phyloP scores from a whole-genome alignment of 805 yeast species.

The Candida lessepsii region DNA sequence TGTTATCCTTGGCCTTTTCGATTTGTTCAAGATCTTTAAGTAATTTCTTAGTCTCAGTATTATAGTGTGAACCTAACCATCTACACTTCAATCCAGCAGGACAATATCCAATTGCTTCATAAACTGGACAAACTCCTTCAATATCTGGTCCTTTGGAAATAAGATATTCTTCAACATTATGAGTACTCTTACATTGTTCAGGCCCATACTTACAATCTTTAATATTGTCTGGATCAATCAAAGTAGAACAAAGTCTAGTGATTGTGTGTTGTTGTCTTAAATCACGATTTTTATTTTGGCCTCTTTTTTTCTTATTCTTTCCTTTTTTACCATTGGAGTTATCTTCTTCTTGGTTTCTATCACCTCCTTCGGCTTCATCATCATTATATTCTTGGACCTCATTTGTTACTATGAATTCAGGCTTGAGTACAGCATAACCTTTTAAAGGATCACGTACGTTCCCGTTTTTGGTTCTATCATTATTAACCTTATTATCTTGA shows the following conservation, averaged over 20 bases:
- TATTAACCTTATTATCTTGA: conserved; percentile 12
- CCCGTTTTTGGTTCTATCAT: too few species aligned
- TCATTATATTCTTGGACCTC: conserved; percentile 37
- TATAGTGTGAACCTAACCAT: conserved; percentile 75
- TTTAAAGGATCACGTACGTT: conserved; percentile 25
- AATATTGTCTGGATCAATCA: conserved; percentile 52
- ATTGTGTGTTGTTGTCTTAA: conserved; percentile 65
- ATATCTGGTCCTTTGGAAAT: conserved; percentile 67
- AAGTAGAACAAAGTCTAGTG: conserved; percentile 62
- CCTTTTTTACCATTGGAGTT: conserved; percentile 10
- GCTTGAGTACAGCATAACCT: conserved; percentile 76
- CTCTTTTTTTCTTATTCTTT: conserved; percentile 54
- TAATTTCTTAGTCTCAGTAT: conserved; percentile 44
- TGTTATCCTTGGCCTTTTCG: conserved; percentile 34
- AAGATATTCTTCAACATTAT: conserved; percentile 68
- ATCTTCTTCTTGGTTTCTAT: conserved; percentile 30
- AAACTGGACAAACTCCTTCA: conserved; percentile 83
- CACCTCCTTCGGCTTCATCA: conserved; percentile 48
- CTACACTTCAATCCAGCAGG: conserved; percentile 92
- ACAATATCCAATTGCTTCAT: conserved; percentile 77
- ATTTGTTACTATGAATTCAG: conserved; percentile 59
- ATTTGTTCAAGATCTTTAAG: conserved; percentile 43
- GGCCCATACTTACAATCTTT: conserved; percentile 62
- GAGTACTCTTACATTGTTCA: conserved; percentile 71
- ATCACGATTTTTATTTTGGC: conserved; percentile 84